A percentile compares a stretch with the other conserved stretches of the same genome.
phyloP scores from a whole-genome alignment of 108 stramenopile genomes.

The Discostella stelligeroides region DNA sequence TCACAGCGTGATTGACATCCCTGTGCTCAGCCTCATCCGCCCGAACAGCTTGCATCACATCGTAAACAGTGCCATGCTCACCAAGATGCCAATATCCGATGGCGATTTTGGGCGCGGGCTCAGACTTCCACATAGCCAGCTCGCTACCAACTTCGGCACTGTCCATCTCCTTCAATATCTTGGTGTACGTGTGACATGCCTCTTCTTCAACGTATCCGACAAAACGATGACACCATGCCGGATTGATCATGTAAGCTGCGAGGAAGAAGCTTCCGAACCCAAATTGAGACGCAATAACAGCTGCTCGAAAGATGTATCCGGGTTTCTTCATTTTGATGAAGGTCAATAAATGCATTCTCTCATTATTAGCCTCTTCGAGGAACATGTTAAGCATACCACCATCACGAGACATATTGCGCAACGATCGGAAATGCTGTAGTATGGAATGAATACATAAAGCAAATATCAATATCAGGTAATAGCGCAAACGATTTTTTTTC shows the following conservation, averaged over 20 bases:
- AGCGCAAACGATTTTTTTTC: background rate
- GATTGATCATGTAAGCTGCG: slow-evolving; percentile 86
- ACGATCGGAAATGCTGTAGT: slow-evolving; percentile 74
- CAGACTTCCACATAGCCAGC: slow-evolving; percentile 73
- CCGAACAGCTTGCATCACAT: slow-evolving; percentile 90
- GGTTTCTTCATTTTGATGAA: slow-evolving; percentile 90
- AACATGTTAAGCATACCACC: slow-evolving; percentile 95
- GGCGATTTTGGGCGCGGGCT: slow-evolving; percentile 77
- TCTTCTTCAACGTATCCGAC: slow-evolving; percentile 98
- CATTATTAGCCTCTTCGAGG: slow-evolving; percentile 98
- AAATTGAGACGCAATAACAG: slow-evolving; percentile 79
- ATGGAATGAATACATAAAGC: background rate
- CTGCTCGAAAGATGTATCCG: slow-evolving; percentile 57
- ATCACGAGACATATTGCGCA: slow-evolving; percentile 91
- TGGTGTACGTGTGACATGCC: slow-evolving; percentile 88
- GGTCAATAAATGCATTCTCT: slow-evolving; percentile 95
- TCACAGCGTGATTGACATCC: slow-evolving; percentile 89
- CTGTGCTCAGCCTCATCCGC: slow-evolving; percentile 95
- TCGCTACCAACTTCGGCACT: slow-evolving; percentile 80
- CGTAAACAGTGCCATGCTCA: slow-evolving; percentile 87
- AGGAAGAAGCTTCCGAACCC: slow-evolving; percentile 86
- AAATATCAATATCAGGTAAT: background rate
- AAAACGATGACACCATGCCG: slow-evolving; percentile 93
- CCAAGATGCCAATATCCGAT: slow-evolving; percentile 86
- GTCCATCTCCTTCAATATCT: slow-evolving; percentile 90